Base-by-base conservation (phyloP, 306 rosid genomes). In the Gillenia trifoliata region DNA sequence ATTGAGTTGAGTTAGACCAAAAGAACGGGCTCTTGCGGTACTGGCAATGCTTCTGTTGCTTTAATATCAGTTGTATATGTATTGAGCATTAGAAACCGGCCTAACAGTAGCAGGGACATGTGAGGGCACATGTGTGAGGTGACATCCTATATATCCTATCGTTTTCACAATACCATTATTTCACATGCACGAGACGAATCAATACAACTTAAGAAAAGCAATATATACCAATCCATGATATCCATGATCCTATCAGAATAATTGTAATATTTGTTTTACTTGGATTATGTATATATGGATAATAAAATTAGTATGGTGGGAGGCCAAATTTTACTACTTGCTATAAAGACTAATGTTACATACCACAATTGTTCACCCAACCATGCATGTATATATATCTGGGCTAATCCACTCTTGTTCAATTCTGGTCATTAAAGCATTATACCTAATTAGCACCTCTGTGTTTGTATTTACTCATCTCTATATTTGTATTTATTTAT, bases 131-230 rank as follows among this genome's bases (percentile, higher is more conserved):
- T 12, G 7, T 10, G 49, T 26, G 82, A 84, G 54, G 13, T 63
- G 50, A 64, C 56, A 69, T 65, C 43, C 29, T 67, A 62, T 85
- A 8, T 38, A 8, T 11, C 11, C 41, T 38, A 38, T 38, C 82
- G 49, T 74, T 84, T 73, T 82, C 95, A 80, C 68, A 20, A 65
- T 65, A 25, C 68, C 20, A 47, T 47, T 28, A 47, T 30, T 45
- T 87, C 87, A 86, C 89, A 84, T 85, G 90, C 41, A 40, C 54
- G 34, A 41, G 30, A 40, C 61, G 52, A 45, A 45, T 49, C 65
- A 22, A 25, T n/a, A 36, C 25, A 66, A 56, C 3, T 15, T 45
- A 17, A 15, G 52, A 20, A 47, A 47, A 47, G n/a, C 17, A 5
- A 20, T 4, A 31, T 54, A 25, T 57, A 56, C 8, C 8, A 34